phyloP scores from a whole-genome alignment of 306 rosid genomes.

The Ceratonia siliqua region DNA sequence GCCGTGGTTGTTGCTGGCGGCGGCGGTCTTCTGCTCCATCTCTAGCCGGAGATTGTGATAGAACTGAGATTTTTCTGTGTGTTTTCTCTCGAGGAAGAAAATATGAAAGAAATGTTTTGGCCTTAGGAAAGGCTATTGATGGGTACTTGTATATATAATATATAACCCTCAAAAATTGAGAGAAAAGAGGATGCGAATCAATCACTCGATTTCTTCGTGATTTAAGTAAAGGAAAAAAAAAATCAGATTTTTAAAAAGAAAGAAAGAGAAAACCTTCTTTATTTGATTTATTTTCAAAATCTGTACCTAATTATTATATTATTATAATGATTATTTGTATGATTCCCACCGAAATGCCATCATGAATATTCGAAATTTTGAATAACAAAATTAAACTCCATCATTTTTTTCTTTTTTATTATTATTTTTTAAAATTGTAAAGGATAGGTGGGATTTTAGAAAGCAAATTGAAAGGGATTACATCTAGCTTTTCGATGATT shows the following conservation, averaged over 20 bases:
- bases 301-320: not conserved
- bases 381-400: too few relatives aligned
- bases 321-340: not conserved
- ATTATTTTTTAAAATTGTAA: too few relatives aligned
- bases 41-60: not conserved
- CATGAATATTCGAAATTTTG: too few relatives aligned
- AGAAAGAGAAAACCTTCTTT: not conserved
- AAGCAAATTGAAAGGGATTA: too few relatives aligned
- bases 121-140: not conserved
- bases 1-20: not conserved
- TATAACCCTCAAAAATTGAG: too few relatives aligned
- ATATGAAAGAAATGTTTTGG: not conserved
- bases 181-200: not conserved
- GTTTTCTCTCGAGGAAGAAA: not conserved
- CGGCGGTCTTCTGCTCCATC: slow-evolving; percentile 19
- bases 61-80: not conserved
- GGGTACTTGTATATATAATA: not conserved
- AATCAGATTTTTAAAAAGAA: not conserved
- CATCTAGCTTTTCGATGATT: too few relatives aligned
- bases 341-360: too few relatives aligned
- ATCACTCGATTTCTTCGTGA: not conserved
- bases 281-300: slow-evolving; percentile 28
- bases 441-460: too few relatives aligned
- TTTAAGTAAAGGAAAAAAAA: not conserved
- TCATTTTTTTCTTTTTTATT: too few relatives aligned